phyloP scores from a whole-genome alignment of 2,329 filamentous ascomycete species.

The Chrysoporthe puriensis region DNA sequence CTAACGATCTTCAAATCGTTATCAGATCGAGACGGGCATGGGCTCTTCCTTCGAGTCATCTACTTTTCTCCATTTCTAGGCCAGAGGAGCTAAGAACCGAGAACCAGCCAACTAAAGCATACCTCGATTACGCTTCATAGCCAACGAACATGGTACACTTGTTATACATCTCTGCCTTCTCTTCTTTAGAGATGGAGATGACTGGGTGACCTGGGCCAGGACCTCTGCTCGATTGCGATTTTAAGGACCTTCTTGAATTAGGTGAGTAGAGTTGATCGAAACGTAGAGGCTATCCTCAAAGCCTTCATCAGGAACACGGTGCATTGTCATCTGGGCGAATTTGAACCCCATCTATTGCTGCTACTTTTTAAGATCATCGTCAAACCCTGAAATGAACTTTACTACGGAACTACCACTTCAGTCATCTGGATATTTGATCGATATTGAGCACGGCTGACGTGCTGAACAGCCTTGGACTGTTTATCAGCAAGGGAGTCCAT shows the following conservation, averaged over 20 bases:
- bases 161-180: background rate
- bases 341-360: background rate
- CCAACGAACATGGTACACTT: background rate
- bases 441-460: background rate
- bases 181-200: background rate
- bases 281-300: background rate
- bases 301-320: background rate
- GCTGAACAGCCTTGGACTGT: background rate
- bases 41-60: background rate
- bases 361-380: background rate
- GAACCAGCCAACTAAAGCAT: background rate
- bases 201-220: background rate
- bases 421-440: background rate
- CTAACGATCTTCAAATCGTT: too few relatives aligned
- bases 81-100: background rate
- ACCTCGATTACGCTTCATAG: background rate
- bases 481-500: background rate
- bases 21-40: too few relatives aligned
- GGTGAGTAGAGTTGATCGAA: background rate
- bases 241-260: background rate
- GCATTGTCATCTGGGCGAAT: background rate
- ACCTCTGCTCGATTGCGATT: background rate
- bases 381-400: too few relatives aligned
- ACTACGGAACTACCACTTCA: background rate
- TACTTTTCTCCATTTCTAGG: background rate